These are phyloP conservation scores for Chrysoporthe deuterocubensis DNA, from an alignment of 2,329 filamentous ascomycete species.

Conservation along the genomic window DNA sequence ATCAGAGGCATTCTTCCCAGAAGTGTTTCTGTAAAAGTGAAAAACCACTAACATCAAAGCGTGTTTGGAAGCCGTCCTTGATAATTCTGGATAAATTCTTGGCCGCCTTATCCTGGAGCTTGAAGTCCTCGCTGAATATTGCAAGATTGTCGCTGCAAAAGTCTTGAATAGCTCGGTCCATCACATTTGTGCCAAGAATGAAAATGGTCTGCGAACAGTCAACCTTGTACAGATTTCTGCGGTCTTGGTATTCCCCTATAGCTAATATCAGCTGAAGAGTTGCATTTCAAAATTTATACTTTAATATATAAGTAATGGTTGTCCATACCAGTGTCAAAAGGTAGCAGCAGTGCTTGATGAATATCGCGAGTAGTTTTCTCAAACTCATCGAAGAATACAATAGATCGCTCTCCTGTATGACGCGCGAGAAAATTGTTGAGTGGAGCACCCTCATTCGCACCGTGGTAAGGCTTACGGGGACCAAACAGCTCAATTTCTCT, in stretches of 20 bases:
- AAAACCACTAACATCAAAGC: slow-evolving; percentile 22
- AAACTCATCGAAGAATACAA: slow-evolving; percentile 57
- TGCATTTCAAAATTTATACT: too few species aligned
- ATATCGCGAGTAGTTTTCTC: slow-evolving; percentile 49
- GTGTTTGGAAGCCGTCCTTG: slow-evolving; percentile 8
- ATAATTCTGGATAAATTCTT: slow-evolving; percentile 23
- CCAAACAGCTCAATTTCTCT: slow-evolving; percentile 49
- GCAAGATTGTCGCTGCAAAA: slow-evolving; percentile 42
- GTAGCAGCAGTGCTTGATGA: slow-evolving; percentile 47
- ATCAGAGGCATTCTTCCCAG: not conserved
- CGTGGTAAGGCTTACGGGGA: slow-evolving; percentile 38
- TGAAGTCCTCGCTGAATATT: slow-evolving; percentile 21
- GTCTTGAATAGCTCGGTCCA: slow-evolving; percentile 43
- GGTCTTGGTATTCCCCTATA: slow-evolving; percentile 44
- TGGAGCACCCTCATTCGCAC: slow-evolving; percentile 42
- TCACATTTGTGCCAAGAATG: slow-evolving; percentile 52
- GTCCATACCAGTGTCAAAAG: slow-evolving; percentile 47
- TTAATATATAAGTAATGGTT: not conserved
- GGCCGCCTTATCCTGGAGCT: slow-evolving; percentile 8
- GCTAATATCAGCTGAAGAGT: too few species aligned
- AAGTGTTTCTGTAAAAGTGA: slow-evolving; percentile 2
- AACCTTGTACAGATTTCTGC: slow-evolving; percentile 38
- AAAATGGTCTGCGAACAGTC: slow-evolving; percentile 52
- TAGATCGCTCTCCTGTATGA: slow-evolving; percentile 40
- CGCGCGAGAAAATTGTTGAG: slow-evolving; percentile 53